Evolutionary conservation across 2,329 filamentous ascomycete genomes (phyloP).

Genomic region (Trichoderma aggressivum): DNA sequence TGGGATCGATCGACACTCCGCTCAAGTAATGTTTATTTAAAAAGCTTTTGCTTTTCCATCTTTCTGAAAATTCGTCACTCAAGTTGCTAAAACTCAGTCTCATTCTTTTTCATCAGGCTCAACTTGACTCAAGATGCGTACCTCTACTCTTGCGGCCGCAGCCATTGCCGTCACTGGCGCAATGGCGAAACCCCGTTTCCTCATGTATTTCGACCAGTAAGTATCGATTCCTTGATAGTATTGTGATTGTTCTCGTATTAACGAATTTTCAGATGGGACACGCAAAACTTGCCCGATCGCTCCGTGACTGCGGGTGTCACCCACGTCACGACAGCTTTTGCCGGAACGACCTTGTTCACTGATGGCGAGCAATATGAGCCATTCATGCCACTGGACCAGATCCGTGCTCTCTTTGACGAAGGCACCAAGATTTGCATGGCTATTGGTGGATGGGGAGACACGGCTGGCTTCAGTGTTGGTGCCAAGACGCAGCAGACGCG

Average conservation of each 20-base stretch:
- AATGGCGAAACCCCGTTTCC: constrained; percentile 24
- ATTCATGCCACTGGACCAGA: constrained; percentile 49
- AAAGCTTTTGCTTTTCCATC: not conserved
- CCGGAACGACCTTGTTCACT: constrained; percentile 48
- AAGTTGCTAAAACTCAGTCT: not conserved
- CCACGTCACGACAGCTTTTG: constrained; percentile 55
- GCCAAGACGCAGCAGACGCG: constrained; percentile 47
- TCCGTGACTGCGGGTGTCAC: constrained; percentile 45
- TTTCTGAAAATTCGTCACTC: not conserved
- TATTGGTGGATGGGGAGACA: constrained; percentile 65
- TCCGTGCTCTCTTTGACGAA: constrained; percentile 50
- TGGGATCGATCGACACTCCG: not conserved
- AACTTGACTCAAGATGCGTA: constrained; percentile 17
- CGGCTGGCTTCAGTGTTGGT: constrained; percentile 50
- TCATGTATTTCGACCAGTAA: constrained; percentile 48
- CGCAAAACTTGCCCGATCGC: constrained; percentile 33
- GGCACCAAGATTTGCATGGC: constrained; percentile 60
- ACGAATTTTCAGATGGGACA: constrained; percentile 38
- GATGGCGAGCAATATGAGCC: constrained; percentile 45
- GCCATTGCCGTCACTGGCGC: constrained; percentile 22
- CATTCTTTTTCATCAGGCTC: not conserved
- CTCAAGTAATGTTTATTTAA: not conserved
- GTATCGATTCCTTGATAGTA: constrained; percentile 17
- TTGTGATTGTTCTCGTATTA: not conserved
- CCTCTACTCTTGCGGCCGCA: constrained; percentile 18